Evolutionary conservation across 2,329 filamentous ascomycete species (phyloP).

Genomic region (Pseudogymnoascus sp.): DNA sequence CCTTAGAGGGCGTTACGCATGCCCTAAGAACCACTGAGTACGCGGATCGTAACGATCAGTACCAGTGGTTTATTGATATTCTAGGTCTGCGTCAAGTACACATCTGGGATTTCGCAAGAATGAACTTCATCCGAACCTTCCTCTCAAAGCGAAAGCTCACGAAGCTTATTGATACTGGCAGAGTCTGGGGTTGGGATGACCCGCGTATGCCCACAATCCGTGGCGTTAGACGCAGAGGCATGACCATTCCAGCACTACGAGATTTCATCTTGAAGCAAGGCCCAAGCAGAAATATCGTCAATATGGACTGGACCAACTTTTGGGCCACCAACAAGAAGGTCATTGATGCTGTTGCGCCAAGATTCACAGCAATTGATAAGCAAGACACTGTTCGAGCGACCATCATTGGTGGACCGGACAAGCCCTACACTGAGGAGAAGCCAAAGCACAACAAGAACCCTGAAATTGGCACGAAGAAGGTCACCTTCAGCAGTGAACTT

Average conservation of each 20-base stretch:
- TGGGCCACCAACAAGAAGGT: conserved; percentile 43
- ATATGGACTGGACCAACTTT: conserved; percentile 74
- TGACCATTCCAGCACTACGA: conserved; percentile 70
- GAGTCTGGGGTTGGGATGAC: conserved; percentile 80
- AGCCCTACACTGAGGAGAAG: conserved; percentile 63
- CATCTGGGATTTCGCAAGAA: conserved; percentile 78
- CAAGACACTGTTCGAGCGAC: conserved; percentile 65
- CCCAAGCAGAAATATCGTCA: conserved; percentile 74
- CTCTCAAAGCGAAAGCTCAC: conserved; percentile 82
- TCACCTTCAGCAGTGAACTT: conserved; percentile 67
- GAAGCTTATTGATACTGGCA: conserved; percentile 69
- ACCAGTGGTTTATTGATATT: conserved; percentile 76
- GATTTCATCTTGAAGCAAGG: conserved; percentile 83
- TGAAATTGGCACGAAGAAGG: conserved; percentile 76
- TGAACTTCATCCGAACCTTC: conserved; percentile 79
- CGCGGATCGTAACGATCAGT: conserved; percentile 78
- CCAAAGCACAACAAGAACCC: conserved; percentile 87
- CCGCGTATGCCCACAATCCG: conserved; percentile 80
- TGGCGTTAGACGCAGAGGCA: conserved; percentile 69
- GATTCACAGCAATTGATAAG: conserved; percentile 63
- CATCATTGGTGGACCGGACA: conserved; percentile 57
- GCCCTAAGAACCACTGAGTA: conserved; percentile 81
- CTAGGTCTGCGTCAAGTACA: conserved; percentile 68
- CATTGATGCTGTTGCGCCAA: conserved; percentile 67
- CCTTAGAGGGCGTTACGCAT: conserved; percentile 74